These are phyloP conservation scores for Calocybe gangraenosa DNA, from an alignment of 768 basidiomycete genomes.

Conservation along the genomic window DNA sequence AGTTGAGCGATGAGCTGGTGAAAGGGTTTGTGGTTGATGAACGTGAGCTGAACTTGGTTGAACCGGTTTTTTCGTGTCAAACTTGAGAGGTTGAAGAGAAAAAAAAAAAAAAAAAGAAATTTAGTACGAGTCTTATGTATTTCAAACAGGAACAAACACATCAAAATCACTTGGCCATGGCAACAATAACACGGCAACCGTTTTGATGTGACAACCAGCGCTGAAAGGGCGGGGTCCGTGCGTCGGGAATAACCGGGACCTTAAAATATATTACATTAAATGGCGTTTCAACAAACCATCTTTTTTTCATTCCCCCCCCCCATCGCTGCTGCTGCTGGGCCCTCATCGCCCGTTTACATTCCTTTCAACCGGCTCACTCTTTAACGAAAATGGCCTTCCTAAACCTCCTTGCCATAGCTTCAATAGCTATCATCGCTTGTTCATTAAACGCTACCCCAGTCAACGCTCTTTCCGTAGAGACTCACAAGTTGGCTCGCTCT, in stretches of 20 bases:
- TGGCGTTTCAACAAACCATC: conserved; percentile 5
- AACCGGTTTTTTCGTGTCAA: conserved; percentile 84
- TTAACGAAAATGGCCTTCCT: conserved; percentile 39
- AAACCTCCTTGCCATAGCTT: conserved; percentile 53
- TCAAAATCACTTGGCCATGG: neutral
- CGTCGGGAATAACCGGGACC: conserved; percentile 20
- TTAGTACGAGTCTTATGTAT: conserved; percentile 31
- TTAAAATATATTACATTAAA: conserved; percentile 13
- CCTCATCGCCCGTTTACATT: conserved; percentile 23
- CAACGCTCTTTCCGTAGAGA: conserved; percentile 48
- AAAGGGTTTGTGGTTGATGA: conserved; percentile 41
- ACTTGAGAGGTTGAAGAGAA: conserved; percentile 71
- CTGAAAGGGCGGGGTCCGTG: conserved; percentile 20
- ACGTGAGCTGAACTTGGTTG: conserved; percentile 62
- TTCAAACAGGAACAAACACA: conserved; percentile 32
- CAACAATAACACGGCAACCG: no score
- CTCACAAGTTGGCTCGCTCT: conserved; percentile 37
- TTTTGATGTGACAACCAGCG: conserved; percentile 4
- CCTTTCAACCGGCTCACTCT: conserved; percentile 22
- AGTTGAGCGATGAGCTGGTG: conserved; percentile 50
- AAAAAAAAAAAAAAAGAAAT: conserved; percentile 15
- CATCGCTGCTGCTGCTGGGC: conserved; percentile 20
- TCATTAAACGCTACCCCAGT: conserved; percentile 43
- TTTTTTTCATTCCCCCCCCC: conserved; percentile 10
- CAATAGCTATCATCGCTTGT: conserved; percentile 52